Evolutionary conservation across 176 grass and related monocot genomes (phyloP).

Genomic region (Carex littledalei): DNA sequence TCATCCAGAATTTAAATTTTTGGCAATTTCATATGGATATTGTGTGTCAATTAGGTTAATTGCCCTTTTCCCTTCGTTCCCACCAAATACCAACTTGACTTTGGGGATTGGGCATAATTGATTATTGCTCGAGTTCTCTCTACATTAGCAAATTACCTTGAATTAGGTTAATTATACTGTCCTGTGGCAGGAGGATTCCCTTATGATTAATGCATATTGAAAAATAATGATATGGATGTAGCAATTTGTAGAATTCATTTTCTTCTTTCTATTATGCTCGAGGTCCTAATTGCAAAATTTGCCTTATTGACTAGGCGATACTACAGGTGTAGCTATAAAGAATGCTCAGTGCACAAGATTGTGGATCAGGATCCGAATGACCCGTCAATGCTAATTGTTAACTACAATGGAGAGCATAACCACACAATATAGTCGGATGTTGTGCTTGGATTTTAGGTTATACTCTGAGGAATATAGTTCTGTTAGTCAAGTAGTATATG

Average conservation of each 20-base stretch:
- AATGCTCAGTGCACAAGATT: slow-evolving; percentile 19
- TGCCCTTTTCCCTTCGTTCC: background rate
- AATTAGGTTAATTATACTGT: background rate
- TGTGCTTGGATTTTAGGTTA: background rate
- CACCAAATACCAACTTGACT: background rate
- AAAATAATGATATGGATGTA: background rate
- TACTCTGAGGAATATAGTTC: background rate
- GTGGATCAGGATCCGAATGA: slow-evolving; percentile 20
- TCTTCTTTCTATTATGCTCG: background rate
- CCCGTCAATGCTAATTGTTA: slow-evolving; percentile 16
- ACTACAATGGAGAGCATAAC: slow-evolving; percentile 26
- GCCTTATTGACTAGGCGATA: slow-evolving; percentile 12
- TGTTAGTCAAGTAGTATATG: background rate
- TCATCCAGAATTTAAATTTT: background rate
- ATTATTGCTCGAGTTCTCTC: background rate
- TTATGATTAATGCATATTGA: background rate
- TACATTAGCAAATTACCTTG: background rate
- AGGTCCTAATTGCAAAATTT: background rate
- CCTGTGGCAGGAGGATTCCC: no score
- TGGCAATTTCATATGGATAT: background rate
- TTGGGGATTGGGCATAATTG: background rate
- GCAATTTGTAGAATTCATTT: background rate
- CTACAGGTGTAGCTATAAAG: slow-evolving; percentile 16
- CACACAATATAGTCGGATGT: background rate
- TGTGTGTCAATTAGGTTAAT: background rate